phyloP scores from a whole-genome alignment of 2,329 filamentous ascomycete genomes.

The Cladosporium cucumerinum region DNA sequence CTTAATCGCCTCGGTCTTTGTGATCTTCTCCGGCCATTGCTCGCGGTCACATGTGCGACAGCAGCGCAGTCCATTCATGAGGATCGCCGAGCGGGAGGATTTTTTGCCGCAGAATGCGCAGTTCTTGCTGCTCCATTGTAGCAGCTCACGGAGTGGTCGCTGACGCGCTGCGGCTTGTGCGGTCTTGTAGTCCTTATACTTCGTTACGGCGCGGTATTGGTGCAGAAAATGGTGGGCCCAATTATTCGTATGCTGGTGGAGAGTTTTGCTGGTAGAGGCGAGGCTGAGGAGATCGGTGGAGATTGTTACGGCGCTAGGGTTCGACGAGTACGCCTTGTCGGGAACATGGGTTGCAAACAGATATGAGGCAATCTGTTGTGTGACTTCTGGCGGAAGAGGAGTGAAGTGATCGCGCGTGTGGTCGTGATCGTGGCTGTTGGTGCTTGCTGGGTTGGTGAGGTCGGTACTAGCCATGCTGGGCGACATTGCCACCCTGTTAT shows the following conservation, averaged over 20 bases:
- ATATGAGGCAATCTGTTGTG: slow-evolving; percentile 29
- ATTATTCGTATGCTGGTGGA: slow-evolving; percentile 26
- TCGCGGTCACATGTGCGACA: slow-evolving; percentile 29
- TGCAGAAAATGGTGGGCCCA: slow-evolving; percentile 30
- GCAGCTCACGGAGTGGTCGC: slow-evolving; percentile 18
- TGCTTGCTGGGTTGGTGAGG: neutral
- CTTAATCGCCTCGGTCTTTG: slow-evolving; percentile 28
- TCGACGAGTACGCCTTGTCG: slow-evolving; percentile 17
- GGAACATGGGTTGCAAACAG: slow-evolving; percentile 29
- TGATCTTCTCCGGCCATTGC: slow-evolving; percentile 33
- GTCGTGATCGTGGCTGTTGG: neutral
- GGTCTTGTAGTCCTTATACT: slow-evolving; percentile 19
- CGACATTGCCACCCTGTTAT: neutral
- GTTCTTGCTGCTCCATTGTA: slow-evolving; percentile 25
- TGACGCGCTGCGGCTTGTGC: slow-evolving; percentile 13
- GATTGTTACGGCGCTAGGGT: neutral
- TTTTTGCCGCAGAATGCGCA: slow-evolving; percentile 35
- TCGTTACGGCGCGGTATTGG: slow-evolving; percentile 26
- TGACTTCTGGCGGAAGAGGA: slow-evolving; percentile 28
- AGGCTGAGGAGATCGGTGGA: slow-evolving; percentile 22
- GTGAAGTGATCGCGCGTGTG: slow-evolving; percentile 26
- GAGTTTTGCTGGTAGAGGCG: slow-evolving; percentile 23
- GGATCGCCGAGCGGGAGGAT: slow-evolving; percentile 25
- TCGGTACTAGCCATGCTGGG: neutral
- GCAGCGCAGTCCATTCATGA: slow-evolving; percentile 31